Conservation (phyloP, 495 filamentous ascomycete species). For the Pseudotulostoma volvatum region DNA sequence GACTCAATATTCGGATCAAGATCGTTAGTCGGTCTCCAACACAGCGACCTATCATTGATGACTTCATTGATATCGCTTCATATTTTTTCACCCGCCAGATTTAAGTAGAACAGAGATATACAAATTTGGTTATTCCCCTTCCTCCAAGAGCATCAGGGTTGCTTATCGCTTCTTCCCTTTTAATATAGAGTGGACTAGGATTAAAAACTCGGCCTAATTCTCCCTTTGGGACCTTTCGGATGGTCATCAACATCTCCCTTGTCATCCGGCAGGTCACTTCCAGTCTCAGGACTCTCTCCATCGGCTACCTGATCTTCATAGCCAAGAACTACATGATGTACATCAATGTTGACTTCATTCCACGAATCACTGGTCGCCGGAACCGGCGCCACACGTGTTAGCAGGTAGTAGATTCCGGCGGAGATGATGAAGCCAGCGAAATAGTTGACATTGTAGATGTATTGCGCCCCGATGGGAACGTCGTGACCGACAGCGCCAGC, state of each 20-base stretch:
- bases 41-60: too few species aligned
- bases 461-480: slow-evolving; percentile 61
- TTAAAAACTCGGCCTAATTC: too few species aligned
- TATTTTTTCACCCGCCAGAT: too few species aligned
- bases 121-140: too few species aligned
- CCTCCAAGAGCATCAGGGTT: too few species aligned
- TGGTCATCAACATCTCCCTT: not conserved
- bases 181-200: too few species aligned
- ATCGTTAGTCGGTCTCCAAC: too few species aligned
- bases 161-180: too few species aligned
- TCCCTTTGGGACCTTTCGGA: too few species aligned
- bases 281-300: slow-evolving; percentile 7
- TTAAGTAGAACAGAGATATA: too few species aligned
- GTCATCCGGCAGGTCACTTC: not conserved
- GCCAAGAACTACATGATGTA: slow-evolving; percentile 20
- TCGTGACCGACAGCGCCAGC: slow-evolving; percentile 60
- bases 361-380: slow-evolving; percentile 58
- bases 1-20: too few species aligned
- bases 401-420: slow-evolving; percentile 43
- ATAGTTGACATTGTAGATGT: slow-evolving; percentile 84
- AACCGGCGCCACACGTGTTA: slow-evolving; percentile 55
- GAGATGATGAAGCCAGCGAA: slow-evolving; percentile 72
- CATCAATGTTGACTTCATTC: slow-evolving; percentile 64
- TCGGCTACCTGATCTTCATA: slow-evolving; percentile 24
- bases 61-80: too few species aligned